phyloP scores from a whole-genome alignment of 2,329 filamentous ascomycete genomes.

The Alternaria solani region DNA sequence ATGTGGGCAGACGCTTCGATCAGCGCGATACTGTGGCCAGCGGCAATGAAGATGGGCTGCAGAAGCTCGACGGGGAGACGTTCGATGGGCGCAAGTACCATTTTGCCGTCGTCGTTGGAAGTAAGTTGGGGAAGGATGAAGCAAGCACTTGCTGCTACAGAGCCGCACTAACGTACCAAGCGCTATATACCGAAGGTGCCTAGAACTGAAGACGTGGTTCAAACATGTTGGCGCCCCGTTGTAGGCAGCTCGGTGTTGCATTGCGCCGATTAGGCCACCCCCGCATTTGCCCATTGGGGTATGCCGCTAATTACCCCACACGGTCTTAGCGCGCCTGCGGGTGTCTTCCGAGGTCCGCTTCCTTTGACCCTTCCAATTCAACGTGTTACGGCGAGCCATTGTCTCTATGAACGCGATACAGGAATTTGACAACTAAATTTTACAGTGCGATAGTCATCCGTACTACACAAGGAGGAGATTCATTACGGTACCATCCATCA shows the following conservation, averaged over 20 bases:
- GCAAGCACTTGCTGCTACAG: background rate
- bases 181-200: background rate
- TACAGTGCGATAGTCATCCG: background rate
- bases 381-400: no score
- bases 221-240: background rate
- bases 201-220: background rate
- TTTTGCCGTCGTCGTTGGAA: background rate
- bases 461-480: no score
- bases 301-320: slow-evolving; percentile 6
- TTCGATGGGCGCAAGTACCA: slow-evolving; percentile 50
- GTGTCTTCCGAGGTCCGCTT: background rate
- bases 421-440: background rate
- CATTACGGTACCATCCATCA: no score
- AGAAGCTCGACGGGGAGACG: slow-evolving; percentile 60
- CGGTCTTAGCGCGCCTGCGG: background rate
- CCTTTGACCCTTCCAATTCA: background rate
- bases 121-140: background rate
- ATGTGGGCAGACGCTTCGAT: slow-evolving; percentile 52
- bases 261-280: slow-evolving; percentile 1
- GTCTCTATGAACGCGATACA: background rate
- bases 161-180: background rate
- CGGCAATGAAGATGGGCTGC: slow-evolving; percentile 61
- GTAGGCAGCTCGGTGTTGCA: background rate
- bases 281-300: slow-evolving; percentile 6
- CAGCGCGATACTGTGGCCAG: slow-evolving; percentile 54